Percentiles rank a stretch among this genome's conserved stretches.
Conservation (phyloP, 2,329 filamentous ascomycete genomes). For the Didymella segeticola region DNA sequence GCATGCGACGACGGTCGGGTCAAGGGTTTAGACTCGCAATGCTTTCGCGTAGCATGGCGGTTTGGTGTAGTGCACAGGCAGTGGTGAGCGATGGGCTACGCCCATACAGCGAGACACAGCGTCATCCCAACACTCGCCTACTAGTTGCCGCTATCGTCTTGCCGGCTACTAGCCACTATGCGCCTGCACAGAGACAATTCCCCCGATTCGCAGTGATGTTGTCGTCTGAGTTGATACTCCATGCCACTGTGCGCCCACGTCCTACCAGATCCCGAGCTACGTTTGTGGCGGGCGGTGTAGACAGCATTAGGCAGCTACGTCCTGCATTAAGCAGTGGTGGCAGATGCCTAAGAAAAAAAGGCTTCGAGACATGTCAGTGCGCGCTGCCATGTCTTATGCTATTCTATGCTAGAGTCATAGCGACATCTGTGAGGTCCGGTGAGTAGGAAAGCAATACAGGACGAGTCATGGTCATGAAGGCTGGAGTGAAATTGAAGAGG, state of each 20-base stretch:
- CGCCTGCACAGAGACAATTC: neutral
- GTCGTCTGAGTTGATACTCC: neutral
- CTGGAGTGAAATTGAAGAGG: neutral
- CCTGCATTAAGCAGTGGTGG: neutral
- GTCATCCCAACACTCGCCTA: neutral
- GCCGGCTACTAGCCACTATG: neutral
- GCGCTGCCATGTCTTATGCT: conserved; percentile 1
- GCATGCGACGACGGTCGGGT: too few species aligned
- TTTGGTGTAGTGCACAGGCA: too few species aligned
- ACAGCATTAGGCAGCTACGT: neutral
- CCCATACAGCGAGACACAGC: too few species aligned
- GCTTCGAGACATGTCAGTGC: conserved; percentile 4
- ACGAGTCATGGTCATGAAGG: neutral
- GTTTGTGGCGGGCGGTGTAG: neutral
- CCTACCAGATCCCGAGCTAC: neutral
- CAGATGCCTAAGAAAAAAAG: neutral
- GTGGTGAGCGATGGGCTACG: too few species aligned
- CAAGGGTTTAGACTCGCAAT: too few species aligned
- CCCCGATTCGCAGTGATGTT: neutral
- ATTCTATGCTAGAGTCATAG: neutral
- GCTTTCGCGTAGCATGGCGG: too few species aligned
- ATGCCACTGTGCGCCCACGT: neutral
- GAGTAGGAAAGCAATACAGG: conserved; percentile 3
- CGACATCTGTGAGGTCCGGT: conserved; percentile 1
- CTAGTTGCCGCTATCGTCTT: conserved; percentile 5